A percentile compares a stretch with the other conserved stretches of the same genome.
Evolutionary conservation across 352 stramenopile species (phyloP).

Genomic region (Blastocystis sp.): DNA sequence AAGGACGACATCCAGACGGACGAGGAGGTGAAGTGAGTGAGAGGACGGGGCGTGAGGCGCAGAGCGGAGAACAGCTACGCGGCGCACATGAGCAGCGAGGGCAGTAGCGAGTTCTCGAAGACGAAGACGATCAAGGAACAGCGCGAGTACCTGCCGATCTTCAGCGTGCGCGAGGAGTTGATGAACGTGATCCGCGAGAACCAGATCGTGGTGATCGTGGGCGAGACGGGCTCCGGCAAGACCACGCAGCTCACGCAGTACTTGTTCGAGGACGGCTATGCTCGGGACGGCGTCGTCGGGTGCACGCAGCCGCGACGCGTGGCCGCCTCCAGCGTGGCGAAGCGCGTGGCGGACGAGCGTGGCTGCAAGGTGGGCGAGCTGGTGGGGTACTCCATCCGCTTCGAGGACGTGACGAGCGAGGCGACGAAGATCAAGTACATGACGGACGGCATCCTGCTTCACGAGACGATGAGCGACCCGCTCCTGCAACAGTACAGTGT

Average conservation of each 20-base stretch:
- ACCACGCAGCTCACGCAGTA: constrained; percentile 94
- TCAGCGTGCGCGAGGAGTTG: constrained; percentile 88
- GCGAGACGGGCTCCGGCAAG: constrained; percentile 92
- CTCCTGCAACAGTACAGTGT: constrained; percentile 82
- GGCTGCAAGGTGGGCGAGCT: constrained; percentile 85
- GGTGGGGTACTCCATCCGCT: constrained; percentile 86
- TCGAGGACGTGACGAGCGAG: constrained; percentile 87
- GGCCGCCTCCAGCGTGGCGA: constrained; percentile 95
- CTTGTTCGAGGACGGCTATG: constrained; percentile 84
- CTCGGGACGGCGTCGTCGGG: constrained; percentile 84
- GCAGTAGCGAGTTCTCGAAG: constrained; percentile 90
- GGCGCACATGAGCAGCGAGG: constrained; percentile 75
- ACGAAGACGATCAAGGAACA: constrained; percentile 91
- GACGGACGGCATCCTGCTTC: constrained; percentile 83
- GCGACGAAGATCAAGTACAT: constrained; percentile 96
- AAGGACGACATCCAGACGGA: constrained; percentile 69
- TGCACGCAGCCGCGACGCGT: constrained; percentile 96
- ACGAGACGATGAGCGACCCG: constrained; percentile 86
- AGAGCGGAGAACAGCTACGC: constrained; percentile 71
- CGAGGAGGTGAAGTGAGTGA: constrained; percentile 69
- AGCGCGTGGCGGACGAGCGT: constrained; percentile 95
- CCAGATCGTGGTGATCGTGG: constrained; percentile 94
- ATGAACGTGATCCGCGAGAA: constrained; percentile 94
- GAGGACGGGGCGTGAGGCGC: constrained; percentile 9
- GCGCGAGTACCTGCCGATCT: constrained; percentile 91